Evolutionary conservation across 208 protist genomes (phyloP).

Genomic region (Leptomonas seymouri): DNA sequence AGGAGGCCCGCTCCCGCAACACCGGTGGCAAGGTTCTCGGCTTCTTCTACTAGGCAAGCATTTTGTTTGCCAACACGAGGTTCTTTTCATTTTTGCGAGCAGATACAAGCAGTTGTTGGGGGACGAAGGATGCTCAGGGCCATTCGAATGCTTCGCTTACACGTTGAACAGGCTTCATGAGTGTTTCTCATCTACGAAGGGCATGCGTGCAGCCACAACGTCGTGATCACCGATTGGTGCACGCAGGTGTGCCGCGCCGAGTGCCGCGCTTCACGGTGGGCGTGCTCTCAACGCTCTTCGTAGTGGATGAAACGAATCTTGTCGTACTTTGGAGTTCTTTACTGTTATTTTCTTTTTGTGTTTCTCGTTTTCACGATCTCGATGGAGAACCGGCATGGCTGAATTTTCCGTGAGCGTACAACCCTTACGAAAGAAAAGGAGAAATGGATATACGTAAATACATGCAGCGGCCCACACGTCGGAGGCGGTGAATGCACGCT

Average conservation of each 20-base stretch:
- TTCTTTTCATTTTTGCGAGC: not conserved
- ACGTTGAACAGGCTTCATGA: not conserved
- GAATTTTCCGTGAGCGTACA: not conserved
- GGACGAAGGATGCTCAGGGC: not conserved
- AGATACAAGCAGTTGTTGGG: not conserved
- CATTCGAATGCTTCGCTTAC: not conserved
- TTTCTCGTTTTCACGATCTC: not conserved
- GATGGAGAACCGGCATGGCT: not conserved
- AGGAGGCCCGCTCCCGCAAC: constrained; percentile 98
- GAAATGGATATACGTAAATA: too few species aligned
- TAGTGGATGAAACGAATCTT: not conserved
- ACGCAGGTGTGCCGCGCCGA: not conserved
- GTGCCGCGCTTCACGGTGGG: not conserved
- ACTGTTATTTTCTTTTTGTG: constrained; percentile 13
- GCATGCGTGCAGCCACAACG: too few species aligned
- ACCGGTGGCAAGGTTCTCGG: constrained; percentile 99
- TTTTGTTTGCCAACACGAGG: too few species aligned
- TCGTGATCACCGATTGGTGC: too few species aligned
- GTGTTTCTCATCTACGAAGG: not conserved
- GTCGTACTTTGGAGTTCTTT: constrained; percentile 8
- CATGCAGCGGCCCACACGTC: too few species aligned
- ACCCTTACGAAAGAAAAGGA: not conserved
- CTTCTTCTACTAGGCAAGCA: constrained; percentile 98
- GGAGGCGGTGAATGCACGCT: too few species aligned
- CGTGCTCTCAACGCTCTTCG: not conserved